Conservation (phyloP, 805 yeast genomes). For the Candida alai region DNA sequence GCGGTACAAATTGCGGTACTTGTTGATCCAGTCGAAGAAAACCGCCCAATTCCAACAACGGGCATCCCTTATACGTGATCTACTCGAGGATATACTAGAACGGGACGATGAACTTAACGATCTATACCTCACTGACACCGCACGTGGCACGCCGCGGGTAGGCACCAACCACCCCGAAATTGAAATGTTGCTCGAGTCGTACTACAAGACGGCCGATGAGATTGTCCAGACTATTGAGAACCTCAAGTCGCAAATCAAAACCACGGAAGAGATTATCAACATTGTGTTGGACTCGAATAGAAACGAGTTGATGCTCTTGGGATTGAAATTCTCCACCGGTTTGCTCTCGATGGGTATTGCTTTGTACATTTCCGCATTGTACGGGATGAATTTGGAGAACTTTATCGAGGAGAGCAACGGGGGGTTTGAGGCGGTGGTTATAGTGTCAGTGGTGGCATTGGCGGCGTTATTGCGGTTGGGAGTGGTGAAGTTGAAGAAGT, state of each 20-base stretch:
- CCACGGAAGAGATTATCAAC: conserved; percentile 93
- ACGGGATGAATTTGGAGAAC: conserved; percentile 95
- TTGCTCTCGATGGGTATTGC: conserved; percentile 79
- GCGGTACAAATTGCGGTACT: conserved; percentile 67
- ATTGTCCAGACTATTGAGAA: conserved; percentile 87
- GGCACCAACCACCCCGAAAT: conserved; percentile 78
- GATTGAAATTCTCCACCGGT: conserved; percentile 78
- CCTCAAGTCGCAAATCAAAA: conserved; percentile 73
- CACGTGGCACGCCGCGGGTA: conserved; percentile 39
- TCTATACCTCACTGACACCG: conserved; percentile 68
- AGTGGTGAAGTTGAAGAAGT: conserved; percentile 52
- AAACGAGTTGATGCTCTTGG: conserved; percentile 86
- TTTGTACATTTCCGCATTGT: conserved; percentile 76
- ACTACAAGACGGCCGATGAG: conserved; percentile 87
- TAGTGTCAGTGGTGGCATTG: conserved; percentile 41
- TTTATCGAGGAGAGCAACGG: conserved; percentile 77
- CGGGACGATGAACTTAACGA: conserved; percentile 79
- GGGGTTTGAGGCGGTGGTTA: conserved; percentile 55
- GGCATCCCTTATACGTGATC: conserved; percentile 74
- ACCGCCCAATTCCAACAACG: conserved; percentile 81
- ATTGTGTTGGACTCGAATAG: conserved; percentile 91
- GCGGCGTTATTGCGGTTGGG: conserved; percentile 49
- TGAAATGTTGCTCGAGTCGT: conserved; percentile 85
- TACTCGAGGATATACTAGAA: conserved; percentile 79
- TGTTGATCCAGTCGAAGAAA: conserved; percentile 81